Base-by-base conservation (phyloP, 208 protist species). In the Acanthamoeba culbertsoni region DNA sequence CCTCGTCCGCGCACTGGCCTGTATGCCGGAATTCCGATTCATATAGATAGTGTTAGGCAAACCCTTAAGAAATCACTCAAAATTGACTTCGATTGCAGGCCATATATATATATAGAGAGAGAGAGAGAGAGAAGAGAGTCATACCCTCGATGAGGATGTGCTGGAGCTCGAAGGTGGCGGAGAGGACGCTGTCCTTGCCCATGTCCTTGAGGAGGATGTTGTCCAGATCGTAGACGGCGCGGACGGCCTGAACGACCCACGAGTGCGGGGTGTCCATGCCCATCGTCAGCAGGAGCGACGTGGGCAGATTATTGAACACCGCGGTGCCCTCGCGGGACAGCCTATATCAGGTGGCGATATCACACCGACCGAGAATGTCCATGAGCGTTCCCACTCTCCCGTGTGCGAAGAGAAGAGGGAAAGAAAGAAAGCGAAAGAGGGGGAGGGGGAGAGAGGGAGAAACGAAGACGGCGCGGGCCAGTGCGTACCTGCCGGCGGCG, bases 151-250 rank as follows among this genome's bases (percentile, higher is more conserved):
- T 93, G 63, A 99, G 94, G 23, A 99, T 86, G 35, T 97, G 95
- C 68, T 98, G 96, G n/a, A 99, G 96, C 68, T 96, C 93, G 95
- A 98, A 99, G 10, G 94, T 93, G 3, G 98, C 98, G 16, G 89
- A 88, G 28, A 99, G 91, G 16, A 94, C 94, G 6, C 73, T 86
- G 26, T 94, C 93, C 5, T 94, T 77, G 23, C 53, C 93, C 33
- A 77, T 26, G 97, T 97, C 73, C 86, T 95, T 95, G 0, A 99
- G 97, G n/a, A 97, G 93, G 88, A 99, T 97, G 96, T 99, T 99
- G 96, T 99, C 98, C 48, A 99, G 94, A 94, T 99, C 99, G 86
- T 98, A 95, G 89, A 96, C 94, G 1, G 98, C 96, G 3, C 95
- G 94, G 35, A 96, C 91, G 4, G 97, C 93, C 88, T 98, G 97